phyloP scores from a whole-genome alignment of 2,329 filamentous ascomycete species.

The Pseudocercospora crystallina region DNA sequence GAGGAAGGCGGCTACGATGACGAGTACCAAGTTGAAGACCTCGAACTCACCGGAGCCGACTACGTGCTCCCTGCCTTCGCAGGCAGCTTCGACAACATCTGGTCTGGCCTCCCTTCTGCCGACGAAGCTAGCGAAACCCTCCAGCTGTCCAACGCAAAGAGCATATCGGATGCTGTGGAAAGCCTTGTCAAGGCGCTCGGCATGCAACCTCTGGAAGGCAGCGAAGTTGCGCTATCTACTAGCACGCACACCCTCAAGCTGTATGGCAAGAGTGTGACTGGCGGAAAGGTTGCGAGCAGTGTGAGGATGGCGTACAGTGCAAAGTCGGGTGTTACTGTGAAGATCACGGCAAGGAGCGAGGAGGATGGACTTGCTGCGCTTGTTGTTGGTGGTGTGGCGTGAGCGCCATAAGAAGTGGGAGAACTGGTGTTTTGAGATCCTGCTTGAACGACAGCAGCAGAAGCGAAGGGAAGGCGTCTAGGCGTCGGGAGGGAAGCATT shows the following conservation, averaged over 20 bases:
- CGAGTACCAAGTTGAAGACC: slow-evolving; percentile 93
- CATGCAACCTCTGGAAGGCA: slow-evolving; percentile 90
- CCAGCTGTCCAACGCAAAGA: slow-evolving; percentile 83
- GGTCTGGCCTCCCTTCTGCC: slow-evolving; percentile 73
- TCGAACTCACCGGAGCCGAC: slow-evolving; percentile 87
- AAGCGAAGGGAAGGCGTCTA: slow-evolving; percentile 1
- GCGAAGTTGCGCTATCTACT: slow-evolving; percentile 82
- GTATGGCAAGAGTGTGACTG: slow-evolving; percentile 89
- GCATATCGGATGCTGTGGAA: slow-evolving; percentile 94
- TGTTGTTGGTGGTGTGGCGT: slow-evolving; percentile 81
- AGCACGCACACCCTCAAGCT: slow-evolving; percentile 94
- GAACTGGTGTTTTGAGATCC: background rate
- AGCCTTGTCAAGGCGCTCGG: slow-evolving; percentile 83
- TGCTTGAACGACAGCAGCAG: background rate
- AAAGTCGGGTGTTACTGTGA: slow-evolving; percentile 92
- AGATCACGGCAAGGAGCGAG: slow-evolving; percentile 88
- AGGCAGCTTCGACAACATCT: slow-evolving; percentile 91
- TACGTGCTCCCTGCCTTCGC: slow-evolving; percentile 93
- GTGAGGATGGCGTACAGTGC: slow-evolving; percentile 92
- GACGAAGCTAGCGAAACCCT: slow-evolving; percentile 89
- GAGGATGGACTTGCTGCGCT: slow-evolving; percentile 86
- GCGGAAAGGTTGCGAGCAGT: slow-evolving; percentile 81
- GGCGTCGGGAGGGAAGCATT: background rate
- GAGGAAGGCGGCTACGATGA: slow-evolving; percentile 94
- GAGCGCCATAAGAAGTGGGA: slow-evolving; percentile 33